Conservation (phyloP, 2,329 filamentous ascomycete species). For the Nothophaeocryptopus gaeumannii region DNA sequence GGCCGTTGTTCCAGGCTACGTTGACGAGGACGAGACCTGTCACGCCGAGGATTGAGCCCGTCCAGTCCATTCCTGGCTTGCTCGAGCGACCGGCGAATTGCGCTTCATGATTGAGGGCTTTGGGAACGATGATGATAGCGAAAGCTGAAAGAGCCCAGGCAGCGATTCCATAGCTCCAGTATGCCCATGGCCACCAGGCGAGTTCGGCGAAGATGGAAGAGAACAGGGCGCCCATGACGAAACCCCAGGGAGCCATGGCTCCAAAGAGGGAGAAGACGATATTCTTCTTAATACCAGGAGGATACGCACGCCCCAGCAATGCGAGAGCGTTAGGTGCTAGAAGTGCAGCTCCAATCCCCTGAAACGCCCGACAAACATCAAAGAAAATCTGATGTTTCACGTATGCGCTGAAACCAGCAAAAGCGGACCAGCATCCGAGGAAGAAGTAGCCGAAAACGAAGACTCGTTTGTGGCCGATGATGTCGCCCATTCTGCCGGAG, state of each 20-base stretch:
- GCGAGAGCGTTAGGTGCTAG: constrained; percentile 40
- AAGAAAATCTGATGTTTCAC: constrained; percentile 30
- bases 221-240: constrained; percentile 35
- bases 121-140: constrained; percentile 30
- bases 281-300: constrained; percentile 38
- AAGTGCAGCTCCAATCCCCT: constrained; percentile 41
- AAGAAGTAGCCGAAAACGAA: constrained; percentile 41
- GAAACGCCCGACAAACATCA: constrained; percentile 39
- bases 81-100: constrained; percentile 16
- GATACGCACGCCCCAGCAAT: constrained; percentile 36
- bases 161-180: constrained; percentile 32
- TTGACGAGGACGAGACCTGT: constrained; percentile 34
- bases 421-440: constrained; percentile 41
- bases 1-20: constrained; percentile 35
- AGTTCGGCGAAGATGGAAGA: constrained; percentile 35
- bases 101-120: constrained; percentile 19
- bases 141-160: constrained; percentile 25
- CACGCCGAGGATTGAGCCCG: constrained; percentile 31
- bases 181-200: constrained; percentile 37
- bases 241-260: constrained; percentile 37
- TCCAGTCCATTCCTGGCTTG: constrained; percentile 26
- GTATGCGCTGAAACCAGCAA: constrained; percentile 41
- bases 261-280: constrained; percentile 40
- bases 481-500: constrained; percentile 43
- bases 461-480: constrained; percentile 43